Conservation (phyloP, 768 basidiomycete genomes). For the Lactifluus piperatus region DNA sequence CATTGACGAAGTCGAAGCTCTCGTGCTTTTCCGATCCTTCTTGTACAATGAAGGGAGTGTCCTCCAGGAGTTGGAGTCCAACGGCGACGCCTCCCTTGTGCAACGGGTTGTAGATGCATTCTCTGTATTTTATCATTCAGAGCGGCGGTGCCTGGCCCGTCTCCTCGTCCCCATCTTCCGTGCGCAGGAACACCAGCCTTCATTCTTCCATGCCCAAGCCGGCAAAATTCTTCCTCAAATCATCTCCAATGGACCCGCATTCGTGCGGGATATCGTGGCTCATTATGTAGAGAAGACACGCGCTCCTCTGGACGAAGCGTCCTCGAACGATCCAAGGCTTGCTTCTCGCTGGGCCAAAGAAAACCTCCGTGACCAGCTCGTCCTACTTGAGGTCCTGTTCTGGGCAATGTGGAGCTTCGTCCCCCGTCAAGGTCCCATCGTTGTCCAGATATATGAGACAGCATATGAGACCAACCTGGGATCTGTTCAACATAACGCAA, state of each 20-base stretch:
- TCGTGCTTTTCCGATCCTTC: conserved; percentile 67
- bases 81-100: conserved; percentile 38
- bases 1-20: conserved; percentile 75
- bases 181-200: conserved; percentile 48
- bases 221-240: conserved; percentile 46
- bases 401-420: conserved; percentile 79
- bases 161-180: conserved; percentile 69
- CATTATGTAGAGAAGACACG: conserved; percentile 52
- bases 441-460: conserved; percentile 53
- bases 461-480: conserved; percentile 62
- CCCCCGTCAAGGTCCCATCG: conserved; percentile 53
- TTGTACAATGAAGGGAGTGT: conserved; percentile 58
- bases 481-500: conserved; percentile 49
- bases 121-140: conserved; percentile 74
- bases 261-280: conserved; percentile 48
- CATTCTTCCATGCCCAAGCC: conserved; percentile 48
- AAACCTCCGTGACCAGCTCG: conserved; percentile 67
- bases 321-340: conserved; percentile 43
- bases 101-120: conserved; percentile 61
- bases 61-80: conserved; percentile 24
- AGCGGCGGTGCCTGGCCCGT: conserved; percentile 63
- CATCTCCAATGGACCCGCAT: conserved; percentile 55
- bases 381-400: conserved; percentile 79
- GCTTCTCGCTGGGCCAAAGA: conserved; percentile 69
- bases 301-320: conserved; percentile 37